These are phyloP conservation scores for Fusarium chaquense DNA, from an alignment of 2,329 filamentous ascomycete genomes.

Conservation along the genomic window DNA sequence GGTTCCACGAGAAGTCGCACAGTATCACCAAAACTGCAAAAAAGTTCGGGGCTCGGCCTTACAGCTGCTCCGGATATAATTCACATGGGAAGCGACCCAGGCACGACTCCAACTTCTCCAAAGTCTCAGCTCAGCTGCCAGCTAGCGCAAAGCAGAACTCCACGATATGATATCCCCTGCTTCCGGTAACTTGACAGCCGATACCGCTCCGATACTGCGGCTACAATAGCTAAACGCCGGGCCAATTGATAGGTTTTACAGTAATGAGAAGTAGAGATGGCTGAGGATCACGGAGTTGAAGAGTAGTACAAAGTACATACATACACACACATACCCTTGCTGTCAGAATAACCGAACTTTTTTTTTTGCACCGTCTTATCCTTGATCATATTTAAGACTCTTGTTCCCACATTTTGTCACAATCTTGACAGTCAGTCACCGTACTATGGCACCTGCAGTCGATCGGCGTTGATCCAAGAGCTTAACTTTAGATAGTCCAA, in stretches of 20 bases:
- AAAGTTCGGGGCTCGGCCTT: constrained; percentile 39
- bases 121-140: constrained; percentile 13
- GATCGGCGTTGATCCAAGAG: constrained; percentile 21
- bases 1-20: constrained; percentile 10
- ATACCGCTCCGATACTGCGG: constrained; percentile 34
- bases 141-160: constrained; percentile 20
- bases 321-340: constrained; percentile 18
- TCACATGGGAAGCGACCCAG: background rate
- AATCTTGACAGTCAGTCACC: background rate
- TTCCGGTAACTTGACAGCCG: constrained; percentile 25
- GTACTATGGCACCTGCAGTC: constrained; percentile 13
- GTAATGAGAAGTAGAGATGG: constrained; percentile 7
- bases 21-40: constrained; percentile 23
- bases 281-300: constrained; percentile 32
- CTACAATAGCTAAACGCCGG: constrained; percentile 28
- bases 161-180: constrained; percentile 23
- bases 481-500: constrained; percentile 34
- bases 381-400: background rate
- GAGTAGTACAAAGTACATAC: constrained; percentile 11
- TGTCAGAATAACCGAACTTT: constrained; percentile 3
- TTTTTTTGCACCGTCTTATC: constrained; percentile 6
- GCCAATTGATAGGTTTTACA: constrained; percentile 21
- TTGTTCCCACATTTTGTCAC: constrained; percentile 13
- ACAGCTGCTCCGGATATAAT: constrained; percentile 36
- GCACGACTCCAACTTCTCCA: constrained; percentile 21